Evolutionary conservation across 306 rosid genomes (phyloP), one percentile per base, ranked within the genome.

Genomic region (Cucurbita argyrosperma): DNA sequence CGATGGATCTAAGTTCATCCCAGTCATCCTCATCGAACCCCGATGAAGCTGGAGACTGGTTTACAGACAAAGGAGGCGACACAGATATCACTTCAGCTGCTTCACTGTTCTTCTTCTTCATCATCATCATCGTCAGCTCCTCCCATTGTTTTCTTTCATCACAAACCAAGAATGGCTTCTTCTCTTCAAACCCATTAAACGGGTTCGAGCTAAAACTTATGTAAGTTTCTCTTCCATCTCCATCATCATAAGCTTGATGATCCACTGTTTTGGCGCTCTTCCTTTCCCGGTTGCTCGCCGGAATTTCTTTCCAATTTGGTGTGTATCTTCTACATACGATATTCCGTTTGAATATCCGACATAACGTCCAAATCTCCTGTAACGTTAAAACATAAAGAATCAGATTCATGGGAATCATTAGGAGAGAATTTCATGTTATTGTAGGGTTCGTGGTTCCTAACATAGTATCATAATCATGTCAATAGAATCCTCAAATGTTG

Each of bases 291-390:
- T 90, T 90, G 2, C 81, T 10, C 7, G 37, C 26, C 14, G 66
- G 53, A 73, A 78, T 7, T 21, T 77, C 83, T 82, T 76, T 89
- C 85, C 90, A 72, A 14, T 89, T 96, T 8, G 82, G 62, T 37
- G 74, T 64, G 46, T 74, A 84, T 84, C 84, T 90, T 69, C 72
- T 86, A 18, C 83, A 82, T 19, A 89, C 65, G 11, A 81, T 68
- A 26, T 76, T 86, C 72, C 98, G 78, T 74, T 88, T 86, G 84
- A 94, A 88, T 74, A 94, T 90, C 79, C 95, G 72, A 80, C 98
- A 94, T 4, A 94, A 69, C 9, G 98, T 94, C 98, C 98, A 94
- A 46, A 94, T 87, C 82, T 94, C 98, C 98, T 94, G 96, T 14
- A 10, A n/a, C 18, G 3, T 3, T 4, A 0, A 57, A 54, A 30